Base-by-base conservation (phyloP, 352 stramenopile genomes). In the Salisapilia sapeloensis region DNA sequence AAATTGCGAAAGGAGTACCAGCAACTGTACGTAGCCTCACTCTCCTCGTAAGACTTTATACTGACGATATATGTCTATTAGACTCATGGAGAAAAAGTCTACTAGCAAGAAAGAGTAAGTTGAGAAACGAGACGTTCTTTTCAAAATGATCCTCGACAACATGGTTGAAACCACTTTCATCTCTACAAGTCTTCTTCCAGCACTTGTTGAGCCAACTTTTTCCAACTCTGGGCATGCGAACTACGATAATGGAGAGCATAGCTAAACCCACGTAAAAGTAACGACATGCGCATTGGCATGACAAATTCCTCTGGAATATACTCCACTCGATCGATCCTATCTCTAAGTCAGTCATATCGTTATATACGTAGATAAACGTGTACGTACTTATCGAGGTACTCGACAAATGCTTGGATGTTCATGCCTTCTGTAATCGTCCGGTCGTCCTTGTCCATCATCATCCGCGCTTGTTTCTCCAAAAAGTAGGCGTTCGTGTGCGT, bases 381-480 rank as follows among this genome's bases (percentile, higher is more conserved):
- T n/a, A 59, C 71, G 18, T 59, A 82, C 62, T 56, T 77, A 50
- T 89, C 70, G 16, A 90, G 53, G 24, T 81, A 59, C 40, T 93
- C 79, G 14, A 91, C 34, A 35, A 92, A 93, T 17, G 82, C 52
- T 40, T 92, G 76, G 1, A 76, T 53, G 33, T 92, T 93, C 52
- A 78, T 70, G 38, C 75, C 76, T 40, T 86, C 65, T 4, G 75
- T 89, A 19, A 91, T 56, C 13, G 46, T 57, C 9, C 56, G 58
- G 37, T 87, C 70, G 46, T 90, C 76, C 29, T 81, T 79, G 52
- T 93, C 77, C 50, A 89, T 81, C 71, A 85, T 87, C 27, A 93
- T 40, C 4, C 60, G 63, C 20, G 60, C 69, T 42, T 87, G 63
- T 40, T 84, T 85, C 28, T 91, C 78, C 20, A 89, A 29, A 31